Evolutionary conservation across 1,284 basidiomycete species (phyloP).

Genomic region (Mycena citricolor): DNA sequence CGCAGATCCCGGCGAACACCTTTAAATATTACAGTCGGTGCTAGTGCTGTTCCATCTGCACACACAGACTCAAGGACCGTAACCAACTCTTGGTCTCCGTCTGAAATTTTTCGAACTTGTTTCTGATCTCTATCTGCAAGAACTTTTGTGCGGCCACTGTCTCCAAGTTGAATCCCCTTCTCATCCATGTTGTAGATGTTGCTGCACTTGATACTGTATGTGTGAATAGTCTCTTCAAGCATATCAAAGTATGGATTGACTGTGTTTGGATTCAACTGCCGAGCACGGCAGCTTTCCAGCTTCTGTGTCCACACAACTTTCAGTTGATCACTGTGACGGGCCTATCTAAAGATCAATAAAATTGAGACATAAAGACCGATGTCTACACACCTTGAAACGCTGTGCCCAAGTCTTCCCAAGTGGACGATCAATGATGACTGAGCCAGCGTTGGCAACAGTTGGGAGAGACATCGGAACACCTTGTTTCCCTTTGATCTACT

Average conservation of each 20-base stretch:
- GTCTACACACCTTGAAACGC: constrained; percentile 12
- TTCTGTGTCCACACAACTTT: constrained; percentile 25
- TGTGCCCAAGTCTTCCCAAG: constrained; percentile 27
- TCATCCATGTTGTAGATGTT: constrained; percentile 39
- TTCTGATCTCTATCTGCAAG: constrained; percentile 26
- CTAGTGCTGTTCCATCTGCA: constrained; percentile 30
- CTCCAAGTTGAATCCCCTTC: constrained; percentile 33
- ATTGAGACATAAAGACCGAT: constrained; percentile 23
- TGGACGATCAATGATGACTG: constrained; percentile 18
- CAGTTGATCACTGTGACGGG: constrained; percentile 12
- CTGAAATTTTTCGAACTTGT: constrained; percentile 18
- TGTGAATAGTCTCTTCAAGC: constrained; percentile 19
- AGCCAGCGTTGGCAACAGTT: constrained; percentile 24
- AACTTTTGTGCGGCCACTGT: constrained; percentile 19
- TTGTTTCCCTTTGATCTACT: constrained; percentile 15
- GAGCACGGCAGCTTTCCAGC: constrained; percentile 31
- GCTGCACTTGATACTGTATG: constrained; percentile 26
- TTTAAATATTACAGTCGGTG: constrained; percentile 34
- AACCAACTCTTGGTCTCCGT: constrained; percentile 24
- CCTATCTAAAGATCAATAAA: constrained; percentile 24
- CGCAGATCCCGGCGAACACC: constrained; percentile 17
- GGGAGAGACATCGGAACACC: constrained; percentile 23
- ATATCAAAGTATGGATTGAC: constrained; percentile 28
- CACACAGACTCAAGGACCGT: constrained; percentile 35
- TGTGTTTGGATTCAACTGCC: constrained; percentile 27